Evolutionary conservation across 2,329 filamentous ascomycete genomes (phyloP).

Genomic region (Fusarium sp.): DNA sequence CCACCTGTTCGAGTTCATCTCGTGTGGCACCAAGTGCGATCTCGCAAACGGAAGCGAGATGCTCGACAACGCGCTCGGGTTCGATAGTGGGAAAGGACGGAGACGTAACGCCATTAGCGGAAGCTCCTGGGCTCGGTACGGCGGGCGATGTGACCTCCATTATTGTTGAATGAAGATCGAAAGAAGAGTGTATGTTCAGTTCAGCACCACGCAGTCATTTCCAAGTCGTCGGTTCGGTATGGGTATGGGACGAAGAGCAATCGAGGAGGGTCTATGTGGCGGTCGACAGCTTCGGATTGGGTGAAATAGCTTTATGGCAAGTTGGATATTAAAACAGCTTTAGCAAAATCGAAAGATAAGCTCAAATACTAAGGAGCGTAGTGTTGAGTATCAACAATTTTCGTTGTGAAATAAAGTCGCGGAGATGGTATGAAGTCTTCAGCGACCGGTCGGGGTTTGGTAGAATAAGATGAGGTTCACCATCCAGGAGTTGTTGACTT

Average conservation of each 20-base stretch:
- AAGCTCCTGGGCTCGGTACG: slow-evolving; percentile 54
- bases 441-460: slow-evolving; percentile 27
- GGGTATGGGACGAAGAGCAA: slow-evolving; percentile 10
- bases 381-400: slow-evolving; percentile 18
- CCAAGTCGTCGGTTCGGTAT: slow-evolving; percentile 41
- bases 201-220: slow-evolving; percentile 49
- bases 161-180: slow-evolving; percentile 45
- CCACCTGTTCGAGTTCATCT: slow-evolving; percentile 81
- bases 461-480: slow-evolving; percentile 43
- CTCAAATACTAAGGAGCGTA: slow-evolving; percentile 42
- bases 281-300: slow-evolving; percentile 29
- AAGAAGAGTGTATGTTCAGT: slow-evolving; percentile 30
- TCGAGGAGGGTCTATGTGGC: slow-evolving; percentile 27
- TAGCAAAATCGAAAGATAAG: slow-evolving; percentile 28
- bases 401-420: slow-evolving; percentile 28
- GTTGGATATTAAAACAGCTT: slow-evolving; percentile 36
- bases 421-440: slow-evolving; percentile 30
- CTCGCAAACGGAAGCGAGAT: slow-evolving; percentile 77
- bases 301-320: slow-evolving; percentile 31
- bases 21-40: slow-evolving; percentile 80
- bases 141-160: slow-evolving; percentile 68
- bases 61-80: slow-evolving; percentile 76
- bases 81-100: slow-evolving; percentile 69
- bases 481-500: slow-evolving; percentile 48
- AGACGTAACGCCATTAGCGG: slow-evolving; percentile 60